Evolutionary conservation across 2,329 filamentous ascomycete genomes (phyloP), one percentile per base, ranked within the genome.

Genomic region (Dactylellina haptotyla): DNA sequence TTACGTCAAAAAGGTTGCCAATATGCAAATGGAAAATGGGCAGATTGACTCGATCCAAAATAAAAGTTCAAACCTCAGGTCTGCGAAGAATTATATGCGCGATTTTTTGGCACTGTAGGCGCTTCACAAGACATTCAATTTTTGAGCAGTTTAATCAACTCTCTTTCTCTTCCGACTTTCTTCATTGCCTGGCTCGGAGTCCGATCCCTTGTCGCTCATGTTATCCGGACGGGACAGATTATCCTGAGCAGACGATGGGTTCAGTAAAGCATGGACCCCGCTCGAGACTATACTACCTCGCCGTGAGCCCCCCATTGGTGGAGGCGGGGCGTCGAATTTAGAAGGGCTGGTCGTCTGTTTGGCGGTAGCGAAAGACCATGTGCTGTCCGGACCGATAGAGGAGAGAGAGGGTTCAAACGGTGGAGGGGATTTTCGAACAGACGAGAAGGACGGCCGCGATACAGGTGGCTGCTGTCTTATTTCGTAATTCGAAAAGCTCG

Each of bases 401-500:
- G 71, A 75, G 10, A 75, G 75, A n/a, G 73, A 67, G 9, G 75
- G 75, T 63, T 77, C 76, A 18, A 72, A 76, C 10, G 77, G 75
- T n/a, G 77, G 77, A n/a, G 77, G 76, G 4, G 77, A 77, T 34
- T 75, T 77, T 23, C 76, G 77, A 20, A 66, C 9, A 9, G 73
- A 76, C 18, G 77, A 75, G 50, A 77, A 77, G 10, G 76, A 65
- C 9, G 75, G 54, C 30, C 73, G 39, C 48, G 75, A 65, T 2
- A 45, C 41, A 32, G 63, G 70, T 10, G 72, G 69, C 37, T 76
- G 76, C 23, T 77, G 76, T 43, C 77, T 77, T 59, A 81, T 85
- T 77, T 90, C 88, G 78, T 91, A 92, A 50, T 85, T 85, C 26
- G 86, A 87, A 43, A 89, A 82, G 32, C 85, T 85, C 76, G 89